Percentiles rank a stretch among this genome's conserved stretches.
These are phyloP conservation scores for Penicillium decumbens DNA, from an alignment of 2,329 filamentous ascomycete genomes.

Conservation along the genomic window DNA sequence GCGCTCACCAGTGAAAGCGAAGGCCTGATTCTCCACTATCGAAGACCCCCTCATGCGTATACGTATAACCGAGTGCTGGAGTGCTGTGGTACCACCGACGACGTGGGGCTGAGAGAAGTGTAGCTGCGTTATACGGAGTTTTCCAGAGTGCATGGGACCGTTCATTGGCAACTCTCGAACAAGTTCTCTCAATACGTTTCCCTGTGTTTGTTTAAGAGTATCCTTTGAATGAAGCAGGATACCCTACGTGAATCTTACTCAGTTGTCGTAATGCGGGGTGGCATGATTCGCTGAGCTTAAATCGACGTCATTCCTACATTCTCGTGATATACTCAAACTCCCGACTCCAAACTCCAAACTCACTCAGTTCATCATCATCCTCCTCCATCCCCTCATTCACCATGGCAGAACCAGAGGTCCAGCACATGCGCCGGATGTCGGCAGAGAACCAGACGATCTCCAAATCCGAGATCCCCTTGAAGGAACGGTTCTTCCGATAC, in stretches of 20 bases:
- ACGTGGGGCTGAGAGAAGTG: background rate
- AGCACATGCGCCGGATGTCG: slow-evolving; percentile 29
- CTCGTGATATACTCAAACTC: slow-evolving; percentile 1
- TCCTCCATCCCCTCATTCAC: slow-evolving; percentile 3
- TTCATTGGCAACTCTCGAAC: slow-evolving; percentile 4
- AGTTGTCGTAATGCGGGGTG: slow-evolving; percentile 13
- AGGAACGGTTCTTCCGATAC: slow-evolving; percentile 77
- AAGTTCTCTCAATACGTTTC: background rate
- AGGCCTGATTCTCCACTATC: slow-evolving; percentile 8
- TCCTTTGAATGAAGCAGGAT: background rate
- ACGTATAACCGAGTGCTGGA: background rate
- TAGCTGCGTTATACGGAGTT: background rate
- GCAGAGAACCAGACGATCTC: slow-evolving; percentile 32
- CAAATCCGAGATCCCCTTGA: slow-evolving; percentile 48
- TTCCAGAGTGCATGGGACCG: slow-evolving; percentile 8
- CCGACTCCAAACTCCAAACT: background rate
- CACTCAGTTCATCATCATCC: background rate
- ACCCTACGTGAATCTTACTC: background rate
- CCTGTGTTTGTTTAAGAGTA: background rate
- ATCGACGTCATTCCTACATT: slow-evolving; percentile 36
- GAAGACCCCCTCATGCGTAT: background rate
- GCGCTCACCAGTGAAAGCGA: slow-evolving; percentile 2
- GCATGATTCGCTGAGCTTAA: slow-evolving; percentile 17
- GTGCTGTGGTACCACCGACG: background rate
- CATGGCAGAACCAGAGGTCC: slow-evolving; percentile 33